Evolutionary conservation across 2,329 filamentous ascomycete genomes (phyloP).

Genomic region (Aspergillus sojae): DNA sequence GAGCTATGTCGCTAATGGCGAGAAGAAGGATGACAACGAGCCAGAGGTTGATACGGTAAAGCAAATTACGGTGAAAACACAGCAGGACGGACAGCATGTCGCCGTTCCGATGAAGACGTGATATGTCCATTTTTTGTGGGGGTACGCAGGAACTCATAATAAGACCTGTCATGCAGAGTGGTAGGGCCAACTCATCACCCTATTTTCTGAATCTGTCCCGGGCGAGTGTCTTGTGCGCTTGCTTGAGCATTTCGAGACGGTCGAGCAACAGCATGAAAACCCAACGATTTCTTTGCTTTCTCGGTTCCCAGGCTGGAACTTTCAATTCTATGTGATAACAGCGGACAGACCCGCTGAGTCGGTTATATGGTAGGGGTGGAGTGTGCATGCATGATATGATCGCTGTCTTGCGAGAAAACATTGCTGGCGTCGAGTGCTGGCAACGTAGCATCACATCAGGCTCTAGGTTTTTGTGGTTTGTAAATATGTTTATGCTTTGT

Average conservation of each 20-base stretch:
- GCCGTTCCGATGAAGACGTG: constrained; percentile 13
- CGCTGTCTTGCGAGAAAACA: neutral
- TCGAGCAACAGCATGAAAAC: neutral
- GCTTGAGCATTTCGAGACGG: neutral
- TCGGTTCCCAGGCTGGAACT: constrained; percentile 27
- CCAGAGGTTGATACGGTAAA: constrained; percentile 37
- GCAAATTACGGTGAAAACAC: constrained; percentile 19
- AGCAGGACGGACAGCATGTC: constrained; percentile 15
- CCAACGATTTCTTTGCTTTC: neutral
- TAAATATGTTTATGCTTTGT: constrained; percentile 17
- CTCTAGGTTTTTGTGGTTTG: neutral
- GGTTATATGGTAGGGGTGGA: neutral
- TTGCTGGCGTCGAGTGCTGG: constrained; percentile 1
- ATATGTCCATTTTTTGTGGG: neutral
- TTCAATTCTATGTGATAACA: constrained; percentile 5
- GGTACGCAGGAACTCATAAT: neutral
- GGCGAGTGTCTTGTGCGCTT: neutral
- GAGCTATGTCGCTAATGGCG: constrained; percentile 23
- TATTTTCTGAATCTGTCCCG: neutral
- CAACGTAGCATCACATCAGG: neutral
- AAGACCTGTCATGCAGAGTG: neutral
- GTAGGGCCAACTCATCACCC: neutral
- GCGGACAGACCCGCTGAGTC: neutral
- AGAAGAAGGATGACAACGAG: constrained; percentile 38
- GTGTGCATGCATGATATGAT: constrained; percentile 9